These are phyloP conservation scores for Rhazya stricta DNA, from an alignment of 257 asterid species.

Conservation along the genomic window DNA sequence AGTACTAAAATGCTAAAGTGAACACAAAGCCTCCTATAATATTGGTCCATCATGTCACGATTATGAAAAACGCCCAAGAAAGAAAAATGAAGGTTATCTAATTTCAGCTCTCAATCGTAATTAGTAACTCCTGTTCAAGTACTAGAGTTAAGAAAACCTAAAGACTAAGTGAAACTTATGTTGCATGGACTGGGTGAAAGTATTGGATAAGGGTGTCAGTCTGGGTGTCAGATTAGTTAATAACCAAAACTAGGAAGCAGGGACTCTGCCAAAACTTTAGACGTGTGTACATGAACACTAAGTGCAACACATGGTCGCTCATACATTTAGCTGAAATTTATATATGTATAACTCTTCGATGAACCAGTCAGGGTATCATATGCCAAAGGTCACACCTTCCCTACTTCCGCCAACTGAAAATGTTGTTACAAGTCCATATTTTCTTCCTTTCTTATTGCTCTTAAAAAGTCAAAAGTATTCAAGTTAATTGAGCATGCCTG, in stretches of 20 bases:
- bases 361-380: neutral
- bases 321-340: neutral
- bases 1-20: neutral
- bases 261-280: neutral
- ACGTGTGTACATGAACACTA: too few relatives aligned
- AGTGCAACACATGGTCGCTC: neutral
- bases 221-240: neutral
- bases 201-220: neutral
- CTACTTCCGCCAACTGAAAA: neutral
- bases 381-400: neutral
- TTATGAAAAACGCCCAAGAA: neutral
- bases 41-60: neutral
- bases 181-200: neutral
- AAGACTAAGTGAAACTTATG: neutral
- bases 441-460: neutral
- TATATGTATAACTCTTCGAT: neutral
- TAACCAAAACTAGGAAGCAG: neutral
- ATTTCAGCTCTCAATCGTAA: neutral
- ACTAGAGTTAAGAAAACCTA: neutral
- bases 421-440: neutral
- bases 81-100: neutral
- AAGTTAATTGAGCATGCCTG: neutral
- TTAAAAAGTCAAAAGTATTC: neutral
- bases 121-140: neutral
- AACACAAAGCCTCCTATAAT: neutral